These are phyloP conservation scores for Tylopilus cervinicoccineus DNA, from an alignment of 768 basidiomycete species.

Conservation along the genomic window DNA sequence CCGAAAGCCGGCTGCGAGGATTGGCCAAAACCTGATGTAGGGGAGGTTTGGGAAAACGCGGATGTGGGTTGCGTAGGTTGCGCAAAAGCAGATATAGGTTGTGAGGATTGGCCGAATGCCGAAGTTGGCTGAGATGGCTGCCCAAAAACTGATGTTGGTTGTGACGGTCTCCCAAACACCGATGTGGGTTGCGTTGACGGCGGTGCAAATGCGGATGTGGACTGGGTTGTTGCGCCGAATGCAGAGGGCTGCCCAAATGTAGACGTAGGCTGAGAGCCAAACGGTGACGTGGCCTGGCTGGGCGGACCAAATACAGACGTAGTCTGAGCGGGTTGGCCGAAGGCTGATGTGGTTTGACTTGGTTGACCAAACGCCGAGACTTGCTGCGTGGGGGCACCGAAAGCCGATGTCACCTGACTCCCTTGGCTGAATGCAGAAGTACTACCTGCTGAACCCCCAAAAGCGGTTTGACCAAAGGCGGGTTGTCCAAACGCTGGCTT, in stretches of 20 bases:
- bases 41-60: conserved; percentile 30
- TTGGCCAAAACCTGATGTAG: conserved; percentile 33
- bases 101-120: conserved; percentile 29
- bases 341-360: conserved; percentile 33
- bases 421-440: conserved; percentile 29
- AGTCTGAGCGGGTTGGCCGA: conserved; percentile 31
- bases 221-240: conserved; percentile 32
- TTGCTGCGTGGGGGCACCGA: conserved; percentile 32
- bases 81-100: conserved; percentile 27
- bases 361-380: conserved; percentile 37
- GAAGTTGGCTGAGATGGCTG: conserved; percentile 32
- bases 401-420: conserved; percentile 28
- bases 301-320: conserved; percentile 32
- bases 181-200: conserved; percentile 28
- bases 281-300: conserved; percentile 33
- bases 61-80: conserved; percentile 26
- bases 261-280: conserved; percentile 29
- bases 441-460: conserved; percentile 13
- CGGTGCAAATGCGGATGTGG: conserved; percentile 23
- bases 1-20: conserved; percentile 33
- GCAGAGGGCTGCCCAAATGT: conserved; percentile 37
- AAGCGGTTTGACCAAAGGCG: conserved; percentile 37
- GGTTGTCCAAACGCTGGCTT: conserved; percentile 35
- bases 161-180: conserved; percentile 33
- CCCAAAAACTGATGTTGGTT: conserved; percentile 33